Conservation (phyloP, 306 rosid species). For the Trifolium pratense region DNA sequence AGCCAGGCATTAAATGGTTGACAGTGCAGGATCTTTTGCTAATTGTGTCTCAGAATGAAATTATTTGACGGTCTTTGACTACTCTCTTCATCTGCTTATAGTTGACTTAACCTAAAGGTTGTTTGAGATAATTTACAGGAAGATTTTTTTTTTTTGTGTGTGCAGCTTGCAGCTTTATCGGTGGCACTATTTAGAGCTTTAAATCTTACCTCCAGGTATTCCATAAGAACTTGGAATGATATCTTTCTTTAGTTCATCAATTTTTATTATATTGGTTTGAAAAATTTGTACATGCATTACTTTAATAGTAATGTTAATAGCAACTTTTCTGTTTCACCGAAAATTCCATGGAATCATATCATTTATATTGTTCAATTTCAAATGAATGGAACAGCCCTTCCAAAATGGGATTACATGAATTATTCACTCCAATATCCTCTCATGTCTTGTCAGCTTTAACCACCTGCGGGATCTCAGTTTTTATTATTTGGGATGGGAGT, state of each 20-base stretch:
- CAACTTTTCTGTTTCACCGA: constrained; percentile 26
- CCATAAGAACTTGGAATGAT: constrained; percentile 19
- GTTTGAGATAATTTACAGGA: constrained; percentile 32
- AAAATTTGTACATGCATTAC: constrained; percentile 27
- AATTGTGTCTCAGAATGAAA: constrained; percentile 34
- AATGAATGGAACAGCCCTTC: constrained; percentile 25
- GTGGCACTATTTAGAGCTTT: constrained; percentile 90
- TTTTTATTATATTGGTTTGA: constrained; percentile 30
- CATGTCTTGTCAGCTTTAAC: constrained; percentile 27
- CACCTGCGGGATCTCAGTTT: constrained; percentile 7
- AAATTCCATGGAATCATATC: neutral
- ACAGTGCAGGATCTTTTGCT: constrained; percentile 29
- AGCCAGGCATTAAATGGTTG: neutral
- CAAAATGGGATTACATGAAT: constrained; percentile 31
- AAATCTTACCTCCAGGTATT: constrained; percentile 79
- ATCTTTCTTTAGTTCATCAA: constrained; percentile 23
- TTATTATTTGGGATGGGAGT: constrained; percentile 26
- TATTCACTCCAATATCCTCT: constrained; percentile 21
- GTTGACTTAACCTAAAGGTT: constrained; percentile 25
- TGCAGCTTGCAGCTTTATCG: constrained; percentile 89
- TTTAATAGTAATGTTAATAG: constrained; percentile 21
- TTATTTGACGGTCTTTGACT: constrained; percentile 30
- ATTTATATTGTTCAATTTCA: constrained; percentile 25
- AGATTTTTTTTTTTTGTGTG: neutral
- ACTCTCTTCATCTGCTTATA: constrained; percentile 13